A percentile compares a stretch with the other conserved stretches of the same genome.
Evolutionary conservation across 2,329 filamentous ascomycete species (phyloP).

Genomic region (Penicillium thymicola): DNA sequence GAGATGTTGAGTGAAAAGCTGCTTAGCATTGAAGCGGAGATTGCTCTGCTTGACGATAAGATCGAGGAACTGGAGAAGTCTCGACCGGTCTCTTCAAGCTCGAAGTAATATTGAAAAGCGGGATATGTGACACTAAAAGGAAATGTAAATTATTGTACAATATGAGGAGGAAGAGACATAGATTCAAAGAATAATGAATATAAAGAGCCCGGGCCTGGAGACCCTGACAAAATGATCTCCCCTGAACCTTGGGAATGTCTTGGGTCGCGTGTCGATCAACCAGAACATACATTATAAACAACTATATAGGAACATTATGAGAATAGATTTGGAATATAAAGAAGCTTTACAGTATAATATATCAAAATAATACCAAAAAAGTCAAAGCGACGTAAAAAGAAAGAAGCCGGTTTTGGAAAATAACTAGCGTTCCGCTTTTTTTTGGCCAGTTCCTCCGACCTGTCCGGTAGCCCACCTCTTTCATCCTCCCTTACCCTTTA

Average conservation of each 20-base stretch:
- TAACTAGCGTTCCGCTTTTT: conserved; percentile 18
- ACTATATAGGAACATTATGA: neutral
- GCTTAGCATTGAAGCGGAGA: conserved; percentile 69
- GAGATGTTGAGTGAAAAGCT: conserved; percentile 68
- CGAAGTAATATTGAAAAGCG: conserved; percentile 2
- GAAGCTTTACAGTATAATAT: neutral
- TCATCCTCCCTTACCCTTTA: conserved; percentile 19
- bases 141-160: conserved; percentile 7
- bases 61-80: conserved; percentile 54
- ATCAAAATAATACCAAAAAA: neutral
- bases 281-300: neutral
- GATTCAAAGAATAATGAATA: neutral
- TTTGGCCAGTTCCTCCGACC: conserved; percentile 19
- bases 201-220: neutral
- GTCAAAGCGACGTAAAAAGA: neutral
- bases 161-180: neutral
- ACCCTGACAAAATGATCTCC: neutral
- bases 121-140: neutral
- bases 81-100: conserved; percentile 7
- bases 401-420: conserved; percentile 12
- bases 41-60: conserved; percentile 73
- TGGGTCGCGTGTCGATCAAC: conserved; percentile 11
- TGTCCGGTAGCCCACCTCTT: conserved; percentile 20
- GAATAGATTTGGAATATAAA: neutral
- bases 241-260: conserved; percentile 4